Evolutionary conservation across 179 eudicot species (phyloP).

Genomic region (Carnegiea gigantea): DNA sequence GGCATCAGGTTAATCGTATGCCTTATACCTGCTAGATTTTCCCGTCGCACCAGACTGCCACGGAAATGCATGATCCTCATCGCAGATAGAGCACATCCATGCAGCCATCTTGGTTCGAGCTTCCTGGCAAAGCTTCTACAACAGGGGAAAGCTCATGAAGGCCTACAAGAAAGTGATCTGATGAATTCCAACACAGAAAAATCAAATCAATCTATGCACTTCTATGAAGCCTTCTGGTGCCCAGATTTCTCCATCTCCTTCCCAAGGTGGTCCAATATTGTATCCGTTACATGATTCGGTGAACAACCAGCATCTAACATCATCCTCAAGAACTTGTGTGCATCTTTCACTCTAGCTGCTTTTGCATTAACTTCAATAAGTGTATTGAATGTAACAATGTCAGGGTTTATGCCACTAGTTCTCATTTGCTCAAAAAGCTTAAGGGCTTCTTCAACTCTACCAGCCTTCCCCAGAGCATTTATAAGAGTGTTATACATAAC

Average conservation of each 20-base stretch:
- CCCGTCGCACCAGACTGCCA: background rate
- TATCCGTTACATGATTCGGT: slow-evolving; percentile 88
- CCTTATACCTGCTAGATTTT: background rate
- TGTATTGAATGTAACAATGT: slow-evolving; percentile 77
- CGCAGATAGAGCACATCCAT: background rate
- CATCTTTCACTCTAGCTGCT: slow-evolving; percentile 66
- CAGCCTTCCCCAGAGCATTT: slow-evolving; percentile 84
- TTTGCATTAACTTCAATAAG: slow-evolving; percentile 77
- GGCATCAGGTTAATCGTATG: background rate
- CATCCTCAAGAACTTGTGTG: slow-evolving; percentile 71
- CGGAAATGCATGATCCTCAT: background rate
- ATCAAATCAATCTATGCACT: slow-evolving; percentile 17
- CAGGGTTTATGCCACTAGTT: slow-evolving; percentile 79
- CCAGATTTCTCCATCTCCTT: slow-evolving; percentile 60
- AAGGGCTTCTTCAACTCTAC: slow-evolving; percentile 65
- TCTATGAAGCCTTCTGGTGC: slow-evolving; percentile 45
- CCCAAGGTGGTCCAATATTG: slow-evolving; percentile 69
- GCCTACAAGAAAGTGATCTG: background rate
- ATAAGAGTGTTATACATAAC: slow-evolving; percentile 93
- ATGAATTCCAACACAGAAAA: slow-evolving; percentile 1
- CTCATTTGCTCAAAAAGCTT: slow-evolving; percentile 74
- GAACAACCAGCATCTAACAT: slow-evolving; percentile 89
- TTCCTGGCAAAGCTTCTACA: background rate
- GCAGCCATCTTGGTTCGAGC: background rate
- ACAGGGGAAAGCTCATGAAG: background rate